These are phyloP conservation scores for Tirmania nivea DNA, from an alignment of 495 filamentous ascomycete genomes.

Conservation along the genomic window DNA sequence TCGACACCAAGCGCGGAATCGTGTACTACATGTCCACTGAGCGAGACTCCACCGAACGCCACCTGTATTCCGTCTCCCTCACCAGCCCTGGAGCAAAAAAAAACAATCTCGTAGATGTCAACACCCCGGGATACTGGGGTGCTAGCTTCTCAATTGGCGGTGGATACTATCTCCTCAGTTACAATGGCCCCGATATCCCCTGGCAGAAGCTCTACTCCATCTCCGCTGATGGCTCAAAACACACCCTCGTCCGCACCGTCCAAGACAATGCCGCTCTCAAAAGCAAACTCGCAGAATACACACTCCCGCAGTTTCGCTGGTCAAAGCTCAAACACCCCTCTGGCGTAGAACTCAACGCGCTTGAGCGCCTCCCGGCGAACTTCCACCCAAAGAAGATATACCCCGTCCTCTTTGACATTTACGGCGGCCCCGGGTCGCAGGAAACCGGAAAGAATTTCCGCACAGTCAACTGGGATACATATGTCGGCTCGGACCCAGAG, in stretches of 20 bases:
- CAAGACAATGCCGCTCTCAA: constrained; percentile 29
- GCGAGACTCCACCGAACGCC: constrained; percentile 31
- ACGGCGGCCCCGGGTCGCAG: constrained; percentile 34
- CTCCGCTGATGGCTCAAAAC: constrained; percentile 11
- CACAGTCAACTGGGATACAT: constrained; percentile 26
- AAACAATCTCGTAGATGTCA: constrained; percentile 28
- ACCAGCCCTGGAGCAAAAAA: constrained; percentile 23
- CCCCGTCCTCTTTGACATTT: constrained; percentile 32
- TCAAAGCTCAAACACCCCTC: constrained; percentile 27
- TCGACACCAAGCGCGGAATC: constrained; percentile 27
- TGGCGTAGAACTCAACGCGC: constrained; percentile 28
- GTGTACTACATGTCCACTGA: constrained; percentile 36
- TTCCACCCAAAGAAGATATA: constrained; percentile 32
- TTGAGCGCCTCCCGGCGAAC: constrained; percentile 28
- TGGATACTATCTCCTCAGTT: constrained; percentile 34
- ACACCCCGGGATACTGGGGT: constrained; percentile 27
- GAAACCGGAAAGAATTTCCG: constrained; percentile 27
- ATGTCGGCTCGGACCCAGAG: constrained; percentile 35
- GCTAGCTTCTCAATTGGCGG: constrained; percentile 33
- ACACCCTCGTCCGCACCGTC: constrained; percentile 26
- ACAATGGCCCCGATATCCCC: constrained; percentile 33
- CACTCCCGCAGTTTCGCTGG: constrained; percentile 29
- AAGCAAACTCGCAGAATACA: constrained; percentile 26
- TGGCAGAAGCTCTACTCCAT: constrained; percentile 33
- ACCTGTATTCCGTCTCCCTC: constrained; percentile 32